Conservation (phyloP, 1,284 basidiomycete genomes). For the Ustilago lituana region DNA sequence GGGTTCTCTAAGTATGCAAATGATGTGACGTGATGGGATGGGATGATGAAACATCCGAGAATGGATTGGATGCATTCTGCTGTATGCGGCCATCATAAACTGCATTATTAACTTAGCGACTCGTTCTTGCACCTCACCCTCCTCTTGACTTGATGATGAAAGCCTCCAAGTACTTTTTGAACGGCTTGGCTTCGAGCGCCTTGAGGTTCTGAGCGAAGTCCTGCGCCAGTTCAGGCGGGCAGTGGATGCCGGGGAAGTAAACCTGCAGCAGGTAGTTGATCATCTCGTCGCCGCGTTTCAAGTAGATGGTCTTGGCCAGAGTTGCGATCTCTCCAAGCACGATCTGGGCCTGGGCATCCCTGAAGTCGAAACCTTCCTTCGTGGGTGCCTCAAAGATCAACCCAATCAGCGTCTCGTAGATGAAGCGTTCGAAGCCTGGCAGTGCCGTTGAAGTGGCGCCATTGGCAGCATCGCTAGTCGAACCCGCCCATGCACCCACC, state of each 20-base stretch:
- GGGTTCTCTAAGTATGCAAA: not conserved
- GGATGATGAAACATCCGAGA: no score
- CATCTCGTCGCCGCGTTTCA: conserved; percentile 83
- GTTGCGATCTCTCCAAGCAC: conserved; percentile 45
- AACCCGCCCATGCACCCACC: conserved; percentile 79
- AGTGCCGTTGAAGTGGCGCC: conserved; percentile 67
- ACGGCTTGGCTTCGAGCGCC: conserved; percentile 76
- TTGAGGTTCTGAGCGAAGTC: conserved; percentile 73
- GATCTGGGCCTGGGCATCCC: conserved; percentile 76
- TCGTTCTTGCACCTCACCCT: not conserved
- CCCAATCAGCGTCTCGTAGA: conserved; percentile 88
- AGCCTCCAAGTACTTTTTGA: conserved; percentile 69
- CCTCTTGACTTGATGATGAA: conserved; percentile 54
- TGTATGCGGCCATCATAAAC: no score
- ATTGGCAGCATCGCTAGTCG: conserved; percentile 34
- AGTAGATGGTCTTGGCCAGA: conserved; percentile 82
- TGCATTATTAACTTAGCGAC: no score
- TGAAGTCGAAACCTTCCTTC: conserved; percentile 82
- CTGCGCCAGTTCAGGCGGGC: conserved; percentile 79
- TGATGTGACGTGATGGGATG: no score
- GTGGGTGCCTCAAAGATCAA: conserved; percentile 84
- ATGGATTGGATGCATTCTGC: no score
- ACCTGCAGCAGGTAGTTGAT: conserved; percentile 81
- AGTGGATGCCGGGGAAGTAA: conserved; percentile 87
- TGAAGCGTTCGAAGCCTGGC: conserved; percentile 90